These are phyloP conservation scores for Chamaecyparis obtusa DNA, from an alignment of 75 land plant species.

Conservation along the genomic window DNA sequence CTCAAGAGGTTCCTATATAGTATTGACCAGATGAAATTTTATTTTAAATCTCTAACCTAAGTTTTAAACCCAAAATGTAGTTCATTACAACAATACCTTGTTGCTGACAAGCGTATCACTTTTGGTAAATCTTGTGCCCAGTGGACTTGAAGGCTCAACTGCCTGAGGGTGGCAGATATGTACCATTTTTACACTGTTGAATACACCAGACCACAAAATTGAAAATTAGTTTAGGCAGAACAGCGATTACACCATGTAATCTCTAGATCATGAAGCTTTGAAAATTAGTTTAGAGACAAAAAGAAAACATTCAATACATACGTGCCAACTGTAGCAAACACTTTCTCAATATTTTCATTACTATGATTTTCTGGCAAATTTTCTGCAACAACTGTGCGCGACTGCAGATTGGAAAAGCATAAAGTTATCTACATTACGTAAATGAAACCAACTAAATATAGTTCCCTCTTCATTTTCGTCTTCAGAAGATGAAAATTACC, in stretches of 20 bases:
- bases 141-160: conserved; percentile 53
- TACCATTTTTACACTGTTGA: conserved; percentile 83
- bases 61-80: neutral
- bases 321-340: conserved; percentile 88
- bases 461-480: neutral
- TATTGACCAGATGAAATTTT: neutral
- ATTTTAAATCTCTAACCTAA: neutral
- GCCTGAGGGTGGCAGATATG: conserved; percentile 91
- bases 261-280: neutral
- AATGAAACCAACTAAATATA: neutral
- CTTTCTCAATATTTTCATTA: conserved; percentile 74
- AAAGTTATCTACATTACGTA: neutral
- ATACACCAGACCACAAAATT: neutral
- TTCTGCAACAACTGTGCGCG: conserved; percentile 92
- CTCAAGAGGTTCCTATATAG: neutral
- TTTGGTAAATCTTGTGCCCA: conserved; percentile 65
- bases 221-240: neutral
- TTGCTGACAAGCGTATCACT: conserved; percentile 68
- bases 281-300: neutral
- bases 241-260: neutral
- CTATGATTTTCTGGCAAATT: conserved; percentile 91
- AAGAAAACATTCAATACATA: conserved; percentile 13
- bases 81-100: conserved; percentile 53
- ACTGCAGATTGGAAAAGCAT: conserved; percentile 31
- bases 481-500: conserved; percentile 28